Evolutionary conservation across 1,284 basidiomycete genomes (phyloP).

Genomic region (Inonotus obliquus): DNA sequence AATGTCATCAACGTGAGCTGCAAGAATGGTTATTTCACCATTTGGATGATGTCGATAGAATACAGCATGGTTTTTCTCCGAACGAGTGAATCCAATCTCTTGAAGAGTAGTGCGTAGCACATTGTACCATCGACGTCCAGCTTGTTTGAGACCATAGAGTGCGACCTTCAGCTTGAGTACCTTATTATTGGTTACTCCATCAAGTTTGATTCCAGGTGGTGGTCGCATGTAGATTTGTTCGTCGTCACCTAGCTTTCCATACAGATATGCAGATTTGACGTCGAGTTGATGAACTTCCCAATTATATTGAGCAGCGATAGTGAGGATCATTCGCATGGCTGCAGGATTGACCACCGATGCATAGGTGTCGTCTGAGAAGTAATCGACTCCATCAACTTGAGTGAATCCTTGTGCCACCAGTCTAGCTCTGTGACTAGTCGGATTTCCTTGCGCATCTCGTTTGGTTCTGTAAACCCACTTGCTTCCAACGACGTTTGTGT

Average conservation of each 20-base stretch:
- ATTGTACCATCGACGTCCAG: constrained; percentile 24
- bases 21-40: too few species aligned
- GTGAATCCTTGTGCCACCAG: constrained; percentile 40
- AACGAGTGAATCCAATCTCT: too few species aligned
- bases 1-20: too few species aligned
- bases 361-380: constrained; percentile 37
- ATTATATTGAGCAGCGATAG: constrained; percentile 23
- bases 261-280: constrained; percentile 30
- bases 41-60: too few species aligned
- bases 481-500: constrained; percentile 25
- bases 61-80: too few species aligned
- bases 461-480: constrained; percentile 37
- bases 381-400: constrained; percentile 38
- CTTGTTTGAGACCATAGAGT: constrained; percentile 27
- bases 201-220: constrained; percentile 21
- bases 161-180: constrained; percentile 21
- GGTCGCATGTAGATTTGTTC: constrained; percentile 31
- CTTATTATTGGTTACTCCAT: too few species aligned
- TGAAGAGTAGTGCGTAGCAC: too few species aligned
- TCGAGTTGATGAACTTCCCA: constrained; percentile 28
- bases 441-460: constrained; percentile 27
- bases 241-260: constrained; percentile 24
- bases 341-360: constrained; percentile 34
- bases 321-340: constrained; percentile 31
- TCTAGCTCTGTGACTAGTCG: constrained; percentile 32